Percentiles rank a stretch among this genome's conserved stretches.
Conservation (phyloP, 169 alveolate genomes). For the Plasmodium sp. region DNA sequence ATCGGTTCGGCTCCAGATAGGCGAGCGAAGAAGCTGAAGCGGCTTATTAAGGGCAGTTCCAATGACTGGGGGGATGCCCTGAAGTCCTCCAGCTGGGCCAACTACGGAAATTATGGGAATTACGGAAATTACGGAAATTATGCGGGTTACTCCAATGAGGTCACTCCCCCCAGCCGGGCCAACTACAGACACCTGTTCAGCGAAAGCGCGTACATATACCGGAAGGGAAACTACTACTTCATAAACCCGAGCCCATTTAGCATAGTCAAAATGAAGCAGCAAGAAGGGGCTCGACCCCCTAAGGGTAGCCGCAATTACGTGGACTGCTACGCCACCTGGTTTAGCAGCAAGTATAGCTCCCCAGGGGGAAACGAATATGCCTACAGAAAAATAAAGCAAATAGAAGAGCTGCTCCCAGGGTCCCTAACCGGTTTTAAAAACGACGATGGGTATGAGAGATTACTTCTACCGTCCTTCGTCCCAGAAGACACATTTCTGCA, state of each 20-base stretch:
- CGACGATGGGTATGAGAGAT: slow-evolving; percentile 24
- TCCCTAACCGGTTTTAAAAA: slow-evolving; percentile 8
- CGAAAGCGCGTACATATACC: slow-evolving; percentile 3
- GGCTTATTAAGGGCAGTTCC: not conserved
- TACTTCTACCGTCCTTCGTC: slow-evolving; percentile 12
- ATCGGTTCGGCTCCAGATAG: not conserved
- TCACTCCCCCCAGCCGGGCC: not conserved
- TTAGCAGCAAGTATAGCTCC: not conserved
- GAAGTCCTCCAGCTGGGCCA: not conserved
- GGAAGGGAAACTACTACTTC: slow-evolving; percentile 28
- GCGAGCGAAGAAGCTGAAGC: not conserved
- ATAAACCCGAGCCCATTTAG: slow-evolving; percentile 35
- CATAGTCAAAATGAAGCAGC: slow-evolving; percentile 34
- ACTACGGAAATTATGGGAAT: not conserved
- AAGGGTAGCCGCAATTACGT: not conserved
- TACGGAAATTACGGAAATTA: no score
- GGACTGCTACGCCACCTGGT: slow-evolving; percentile 17
- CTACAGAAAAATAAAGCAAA: not conserved
- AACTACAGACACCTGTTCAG: not conserved
- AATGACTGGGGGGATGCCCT: not conserved
- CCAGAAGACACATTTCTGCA: slow-evolving; percentile 25
- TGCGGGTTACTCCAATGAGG: not conserved
- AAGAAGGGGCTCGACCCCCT: not conserved
- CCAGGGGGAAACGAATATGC: not conserved
- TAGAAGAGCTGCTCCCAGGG: slow-evolving; percentile 51